Base-by-base conservation (phyloP, 495 filamentous ascomycete species). In the Hypoxylon intermedium region DNA sequence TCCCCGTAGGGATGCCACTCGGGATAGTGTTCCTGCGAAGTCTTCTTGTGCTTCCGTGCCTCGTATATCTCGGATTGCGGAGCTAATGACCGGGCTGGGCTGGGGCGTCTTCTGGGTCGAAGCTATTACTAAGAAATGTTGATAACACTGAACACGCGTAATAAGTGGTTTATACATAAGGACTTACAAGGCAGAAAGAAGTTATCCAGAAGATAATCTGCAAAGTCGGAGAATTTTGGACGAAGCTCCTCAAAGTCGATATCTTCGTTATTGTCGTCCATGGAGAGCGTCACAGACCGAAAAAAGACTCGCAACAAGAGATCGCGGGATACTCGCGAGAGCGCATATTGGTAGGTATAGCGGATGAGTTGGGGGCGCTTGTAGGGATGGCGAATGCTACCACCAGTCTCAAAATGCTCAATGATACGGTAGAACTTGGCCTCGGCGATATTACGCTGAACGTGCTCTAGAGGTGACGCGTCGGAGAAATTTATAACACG, bases 101-200 rank as follows among this genome's bases (percentile, higher is more conserved):
- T 67, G 64, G 28, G 64, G 64, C 6, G 64, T 63, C 58, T 63
- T 67, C 38, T 55, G 41, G 31, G 58, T 49, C 19, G 62, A 60
- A 16, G 62, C 67, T 63, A 50, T 51, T 30, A 69, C 67, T 66
- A 63, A 6, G 44, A 46, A 45, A 49, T 37, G 47, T 63, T 60
- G 63, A 49, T 19, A 2, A n/a, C n/a, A n/a, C n/a, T n/a, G n/a
- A n/a, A n/a, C n/a, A n/a, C n/a, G n/a, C n/a, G n/a, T n/a, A 49
- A 31, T 23, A 53, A 21, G 20, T 36, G 21, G 51, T 44, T 30
- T 12, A 47, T 21, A n/a, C n/a, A n/a, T n/a, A 28, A 40, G n/a
- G 43, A 28, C 45, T 63, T 58, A 67, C 64, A 28, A 31, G 68
- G 65, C 33, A 71, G 28, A 58, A 65, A 71, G 54, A 68, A 71